phyloP scores from a whole-genome alignment of 2,329 filamentous ascomycete species.

The Zymoseptoria ardabiliae region DNA sequence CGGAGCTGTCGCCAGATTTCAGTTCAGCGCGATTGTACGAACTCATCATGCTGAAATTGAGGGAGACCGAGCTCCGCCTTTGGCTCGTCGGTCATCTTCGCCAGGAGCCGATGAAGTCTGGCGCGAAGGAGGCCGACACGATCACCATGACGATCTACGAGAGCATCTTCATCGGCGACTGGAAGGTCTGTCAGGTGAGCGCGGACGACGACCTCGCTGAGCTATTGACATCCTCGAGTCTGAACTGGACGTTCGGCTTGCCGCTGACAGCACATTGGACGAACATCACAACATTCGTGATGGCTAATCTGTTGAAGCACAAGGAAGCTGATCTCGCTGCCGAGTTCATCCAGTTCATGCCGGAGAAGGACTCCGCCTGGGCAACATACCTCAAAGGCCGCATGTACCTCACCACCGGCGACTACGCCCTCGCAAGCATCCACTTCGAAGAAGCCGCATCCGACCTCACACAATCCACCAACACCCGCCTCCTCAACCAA shows the following conservation, averaged over 20 bases:
- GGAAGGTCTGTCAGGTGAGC: conserved; percentile 25
- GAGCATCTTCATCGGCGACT: conserved; percentile 36
- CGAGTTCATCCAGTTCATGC: conserved; percentile 60
- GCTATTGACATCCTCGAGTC: conserved; percentile 40
- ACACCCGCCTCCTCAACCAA: conserved; percentile 15
- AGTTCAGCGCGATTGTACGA: conserved; percentile 56
- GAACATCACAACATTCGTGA: conserved; percentile 32
- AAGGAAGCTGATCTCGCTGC: conserved; percentile 45
- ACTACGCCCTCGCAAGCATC: conserved; percentile 64
- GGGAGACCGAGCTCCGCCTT: conserved; percentile 63
- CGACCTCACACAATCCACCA: conserved; percentile 13
- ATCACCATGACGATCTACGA: conserved; percentile 30
- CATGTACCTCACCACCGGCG: conserved; percentile 63
- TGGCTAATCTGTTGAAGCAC: conserved; percentile 39
- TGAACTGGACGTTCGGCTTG: conserved; percentile 37
- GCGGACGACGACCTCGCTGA: conserved; percentile 18
- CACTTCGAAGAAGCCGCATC: conserved; percentile 69
- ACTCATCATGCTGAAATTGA: conserved; percentile 62
- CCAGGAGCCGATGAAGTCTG: conserved; percentile 38
- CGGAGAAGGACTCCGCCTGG: conserved; percentile 43
- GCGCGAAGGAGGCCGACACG: conserved; percentile 4
- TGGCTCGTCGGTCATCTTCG: conserved; percentile 49
- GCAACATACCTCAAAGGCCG: conserved; percentile 75
- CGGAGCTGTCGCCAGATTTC: conserved; percentile 61
- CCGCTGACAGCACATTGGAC: conserved; percentile 34